Conservation (phyloP, 768 basidiomycete species). For the Cystobasidium ongulense region DNA sequence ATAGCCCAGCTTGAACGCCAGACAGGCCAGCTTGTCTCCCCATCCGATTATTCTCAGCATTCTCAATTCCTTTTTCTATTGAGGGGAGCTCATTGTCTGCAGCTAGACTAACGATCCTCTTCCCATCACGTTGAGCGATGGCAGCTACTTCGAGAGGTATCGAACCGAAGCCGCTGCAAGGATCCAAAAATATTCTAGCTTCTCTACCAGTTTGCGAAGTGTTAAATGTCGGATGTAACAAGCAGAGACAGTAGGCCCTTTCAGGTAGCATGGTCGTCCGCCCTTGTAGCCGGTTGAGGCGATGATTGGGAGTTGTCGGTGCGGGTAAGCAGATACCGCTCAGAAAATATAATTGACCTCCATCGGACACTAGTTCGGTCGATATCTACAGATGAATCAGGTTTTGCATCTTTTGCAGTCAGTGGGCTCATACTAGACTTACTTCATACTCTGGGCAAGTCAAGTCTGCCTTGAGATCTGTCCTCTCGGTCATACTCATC, state of each 20-base stretch:
- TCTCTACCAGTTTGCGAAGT: background rate
- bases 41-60: background rate
- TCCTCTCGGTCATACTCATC: background rate
- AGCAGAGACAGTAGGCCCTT: slow-evolving; percentile 12
- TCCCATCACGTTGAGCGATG: background rate
- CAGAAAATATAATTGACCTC: background rate
- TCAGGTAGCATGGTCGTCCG: slow-evolving; percentile 17
- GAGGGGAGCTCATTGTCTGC: slow-evolving; percentile 18
- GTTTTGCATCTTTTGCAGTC: background rate
- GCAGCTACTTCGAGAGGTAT: slow-evolving; percentile 20
- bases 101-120: background rate
- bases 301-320: background rate
- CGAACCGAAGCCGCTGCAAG: background rate
- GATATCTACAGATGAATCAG: background rate
- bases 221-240: background rate
- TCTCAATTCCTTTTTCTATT: background rate
- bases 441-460: background rate
- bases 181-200: slow-evolving; percentile 5
- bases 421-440: background rate
- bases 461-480: background rate
- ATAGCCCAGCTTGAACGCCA: background rate
- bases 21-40: background rate
- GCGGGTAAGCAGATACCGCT: background rate
- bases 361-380: background rate
- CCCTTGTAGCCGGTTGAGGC: background rate